Percentiles rank a stretch among this genome's conserved stretches.
Evolutionary conservation across 2,329 filamentous ascomycete genomes (phyloP).

Genomic region (Pseudodiploospora longispora): DNA sequence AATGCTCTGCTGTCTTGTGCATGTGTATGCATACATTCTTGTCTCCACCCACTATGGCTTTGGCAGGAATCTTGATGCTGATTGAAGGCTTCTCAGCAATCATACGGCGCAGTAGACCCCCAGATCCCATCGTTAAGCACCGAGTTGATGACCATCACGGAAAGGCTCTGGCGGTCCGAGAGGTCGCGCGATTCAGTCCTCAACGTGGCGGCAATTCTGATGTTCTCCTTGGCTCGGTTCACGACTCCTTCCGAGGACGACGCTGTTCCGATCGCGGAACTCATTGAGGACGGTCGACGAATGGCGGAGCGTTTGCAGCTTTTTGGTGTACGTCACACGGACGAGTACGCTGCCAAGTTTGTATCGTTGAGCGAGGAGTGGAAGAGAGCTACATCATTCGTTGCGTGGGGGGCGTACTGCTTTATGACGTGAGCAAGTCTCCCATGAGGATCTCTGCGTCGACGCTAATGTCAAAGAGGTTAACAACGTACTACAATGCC

Average conservation of each 20-base stretch:
- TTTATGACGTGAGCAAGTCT: background rate
- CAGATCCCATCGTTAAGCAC: background rate
- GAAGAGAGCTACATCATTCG: background rate
- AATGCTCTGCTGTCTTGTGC: conserved; percentile 20
- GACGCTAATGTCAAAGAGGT: background rate
- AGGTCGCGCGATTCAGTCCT: background rate
- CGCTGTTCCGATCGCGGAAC: background rate
- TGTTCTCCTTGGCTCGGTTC: background rate
- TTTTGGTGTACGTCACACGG: background rate
- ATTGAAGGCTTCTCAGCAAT: background rate
- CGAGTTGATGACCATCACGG: background rate
- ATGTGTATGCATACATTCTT: conserved; percentile 20
- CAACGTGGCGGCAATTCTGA: background rate
- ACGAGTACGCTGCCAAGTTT: background rate
- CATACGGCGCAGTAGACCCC: background rate
- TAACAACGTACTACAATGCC: background rate
- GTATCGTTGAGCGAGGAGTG: background rate
- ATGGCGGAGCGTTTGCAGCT: background rate
- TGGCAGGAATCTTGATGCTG: background rate
- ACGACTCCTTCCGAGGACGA: background rate
- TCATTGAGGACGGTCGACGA: background rate
- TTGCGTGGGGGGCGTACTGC: background rate
- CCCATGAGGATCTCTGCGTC: background rate
- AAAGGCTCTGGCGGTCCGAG: background rate
- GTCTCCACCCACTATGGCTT: background rate